Evolutionary conservation across 371 early-diverging fungal genomes (phyloP), one percentile per base, ranked within the genome.

Genomic region (Mucor irregularis): DNA sequence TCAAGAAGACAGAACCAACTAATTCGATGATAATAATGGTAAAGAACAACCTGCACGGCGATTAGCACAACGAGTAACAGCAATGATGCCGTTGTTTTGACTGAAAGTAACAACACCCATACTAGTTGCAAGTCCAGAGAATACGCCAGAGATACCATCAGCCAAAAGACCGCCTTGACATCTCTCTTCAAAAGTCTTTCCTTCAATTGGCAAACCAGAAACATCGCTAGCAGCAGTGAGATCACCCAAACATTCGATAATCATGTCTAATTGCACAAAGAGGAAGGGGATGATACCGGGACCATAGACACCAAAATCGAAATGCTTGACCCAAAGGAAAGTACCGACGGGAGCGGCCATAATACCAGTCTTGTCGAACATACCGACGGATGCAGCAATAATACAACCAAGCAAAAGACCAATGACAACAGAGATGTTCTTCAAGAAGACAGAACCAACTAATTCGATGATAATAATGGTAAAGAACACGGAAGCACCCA

Each of bases 31-130:
- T 29, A 47, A 79, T 71, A 57, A 83, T 83, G 19, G 76, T n/a
- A n/a, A n/a, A n/a, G n/a, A n/a, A n/a, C n/a, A n/a, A n/a, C n/a
- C n/a, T 19, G 83, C 84, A 42, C 62, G 52, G 24, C 80, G 76
- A 48, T 71, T 81, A 25, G 85, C 84, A 30, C 84, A 84, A 3
- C 82, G 77, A 17, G 75, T 84, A 43, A 83, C 71, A 7, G 85
- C 81, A 56, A 83, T 83, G 33, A 82, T 71, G 29, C 85, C 85
- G 43, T 84, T 85, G 64, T 83, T 84, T 31, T 85, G 83, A 39
- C 81, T 78, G 48, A 78, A 83, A 6, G 81, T 81, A 10, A 78
- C 75, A 33, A 84, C 76, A 25, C 85, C 85, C 48, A 80, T 71
- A 51, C 74, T 80, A 9, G 78, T 79, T 11, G 64, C 67, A 0